Conservation (phyloP, 331 rosid genomes). For the Acacia concinna region DNA sequence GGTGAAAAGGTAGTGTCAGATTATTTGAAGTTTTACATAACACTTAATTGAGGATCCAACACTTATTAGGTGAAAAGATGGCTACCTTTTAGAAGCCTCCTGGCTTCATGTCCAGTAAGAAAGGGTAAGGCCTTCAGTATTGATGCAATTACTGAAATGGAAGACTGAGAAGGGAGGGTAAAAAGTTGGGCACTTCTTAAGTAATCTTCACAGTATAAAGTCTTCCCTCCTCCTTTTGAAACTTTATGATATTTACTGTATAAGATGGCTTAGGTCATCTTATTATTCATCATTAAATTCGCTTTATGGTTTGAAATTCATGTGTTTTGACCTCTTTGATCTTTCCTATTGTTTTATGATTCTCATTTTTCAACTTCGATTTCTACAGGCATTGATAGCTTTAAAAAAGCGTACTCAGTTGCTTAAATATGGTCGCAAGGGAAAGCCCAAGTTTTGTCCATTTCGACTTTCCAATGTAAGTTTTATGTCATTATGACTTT, state of each 20-base stretch:
- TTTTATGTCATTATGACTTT: slow-evolving; percentile 64
- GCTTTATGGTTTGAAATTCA: slow-evolving; percentile 17
- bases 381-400: slow-evolving; percentile 75
- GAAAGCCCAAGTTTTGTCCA: slow-evolving; percentile 97
- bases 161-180: neutral
- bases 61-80: neutral
- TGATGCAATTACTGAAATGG: slow-evolving; percentile 9
- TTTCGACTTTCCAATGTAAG: slow-evolving; percentile 90
- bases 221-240: slow-evolving; percentile 12
- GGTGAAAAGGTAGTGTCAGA: neutral
- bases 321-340: neutral
- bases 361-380: slow-evolving; percentile 21
- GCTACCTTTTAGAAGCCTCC: neutral
- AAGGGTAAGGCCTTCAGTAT: neutral
- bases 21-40: neutral
- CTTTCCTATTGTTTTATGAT: slow-evolving; percentile 23
- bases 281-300: neutral
- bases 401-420: slow-evolving; percentile 94
- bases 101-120: neutral
- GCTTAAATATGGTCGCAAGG: slow-evolving; percentile 97
- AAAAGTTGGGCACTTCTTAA: neutral
- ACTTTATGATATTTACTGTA: neutral
- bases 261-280: neutral
- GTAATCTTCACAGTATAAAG: slow-evolving; percentile 2
- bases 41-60: neutral